Percentiles rank a stretch among this genome's conserved stretches.
phyloP scores from a whole-genome alignment of 805 yeast species.

The Starmera quercuum region DNA sequence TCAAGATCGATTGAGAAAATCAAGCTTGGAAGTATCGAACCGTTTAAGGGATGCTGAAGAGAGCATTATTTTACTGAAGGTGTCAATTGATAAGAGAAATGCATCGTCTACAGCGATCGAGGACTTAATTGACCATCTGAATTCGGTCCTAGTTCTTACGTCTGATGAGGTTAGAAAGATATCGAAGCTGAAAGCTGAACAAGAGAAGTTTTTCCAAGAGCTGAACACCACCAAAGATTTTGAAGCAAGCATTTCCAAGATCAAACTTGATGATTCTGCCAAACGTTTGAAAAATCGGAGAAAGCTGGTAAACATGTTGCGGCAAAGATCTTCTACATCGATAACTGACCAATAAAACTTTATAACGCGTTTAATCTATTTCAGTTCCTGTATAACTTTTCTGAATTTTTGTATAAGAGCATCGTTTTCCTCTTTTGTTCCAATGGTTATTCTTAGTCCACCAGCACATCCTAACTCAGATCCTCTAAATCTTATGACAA shows the following conservation, averaged over 20 bases:
- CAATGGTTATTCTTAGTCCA: constrained; percentile 79
- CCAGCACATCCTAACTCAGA: constrained; percentile 85
- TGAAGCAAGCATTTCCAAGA: constrained; percentile 4
- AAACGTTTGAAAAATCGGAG: constrained; percentile 6
- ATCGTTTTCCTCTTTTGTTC: constrained; percentile 71
- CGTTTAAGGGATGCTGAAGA: constrained; percentile 13
- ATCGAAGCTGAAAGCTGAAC: constrained; percentile 12
- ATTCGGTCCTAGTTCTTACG: too few relatives aligned
- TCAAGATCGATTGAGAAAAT: constrained; percentile 12
- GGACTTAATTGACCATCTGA: too few relatives aligned
- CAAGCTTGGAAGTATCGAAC: constrained; percentile 2
- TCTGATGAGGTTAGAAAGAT: too few relatives aligned
- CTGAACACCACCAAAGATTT: neutral
- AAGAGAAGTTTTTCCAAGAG: constrained; percentile 10
- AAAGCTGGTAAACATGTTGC: constrained; percentile 3
- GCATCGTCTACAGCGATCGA: too few relatives aligned
- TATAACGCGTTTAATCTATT: neutral
- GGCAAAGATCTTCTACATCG: constrained; percentile 2
- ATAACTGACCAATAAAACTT: neutral
- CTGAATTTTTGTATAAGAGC: constrained; percentile 43
- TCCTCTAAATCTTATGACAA: constrained; percentile 91
- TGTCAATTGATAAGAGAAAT: too few relatives aligned
- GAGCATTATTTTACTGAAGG: constrained; percentile 9
- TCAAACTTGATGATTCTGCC: constrained; percentile 9
- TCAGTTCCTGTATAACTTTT: constrained; percentile 20